Evolutionary conservation across 768 basidiomycete species (phyloP).

Genomic region (Suillus discolor): DNA sequence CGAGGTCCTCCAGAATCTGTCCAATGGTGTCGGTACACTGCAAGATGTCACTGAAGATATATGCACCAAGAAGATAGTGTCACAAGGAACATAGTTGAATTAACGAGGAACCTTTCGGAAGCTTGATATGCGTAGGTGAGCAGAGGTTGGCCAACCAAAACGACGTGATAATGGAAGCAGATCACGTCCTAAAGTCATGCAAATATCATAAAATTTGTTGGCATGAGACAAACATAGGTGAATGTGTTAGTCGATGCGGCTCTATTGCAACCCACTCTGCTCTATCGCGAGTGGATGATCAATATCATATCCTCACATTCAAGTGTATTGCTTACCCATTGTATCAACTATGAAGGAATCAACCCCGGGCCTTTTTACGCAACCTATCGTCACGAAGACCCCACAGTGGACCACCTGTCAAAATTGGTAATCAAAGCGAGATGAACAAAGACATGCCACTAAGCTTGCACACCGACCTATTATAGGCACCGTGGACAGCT

Average conservation of each 20-base stretch:
- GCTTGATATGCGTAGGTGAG: background rate
- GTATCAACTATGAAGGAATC: background rate
- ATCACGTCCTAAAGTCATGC: background rate
- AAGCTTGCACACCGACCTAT: no score
- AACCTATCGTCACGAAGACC: background rate
- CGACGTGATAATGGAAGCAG: background rate
- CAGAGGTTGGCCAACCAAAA: background rate
- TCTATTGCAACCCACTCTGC: background rate
- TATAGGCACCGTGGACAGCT: background rate
- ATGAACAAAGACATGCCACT: constrained; percentile 5
- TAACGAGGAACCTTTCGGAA: background rate
- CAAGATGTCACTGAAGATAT: background rate
- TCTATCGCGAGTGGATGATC: background rate
- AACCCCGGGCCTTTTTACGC: background rate
- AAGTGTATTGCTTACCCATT: background rate
- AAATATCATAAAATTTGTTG: background rate
- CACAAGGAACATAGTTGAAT: background rate
- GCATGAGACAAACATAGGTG: background rate
- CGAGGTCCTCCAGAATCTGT: background rate
- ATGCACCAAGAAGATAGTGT: background rate
- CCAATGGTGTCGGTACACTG: background rate
- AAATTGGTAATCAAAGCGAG: background rate
- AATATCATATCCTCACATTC: background rate
- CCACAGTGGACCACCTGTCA: background rate
- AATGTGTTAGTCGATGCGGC: background rate